Conservation (phyloP, 148 eudicot genomes). For the Mesembryanthemum crystallinum region DNA sequence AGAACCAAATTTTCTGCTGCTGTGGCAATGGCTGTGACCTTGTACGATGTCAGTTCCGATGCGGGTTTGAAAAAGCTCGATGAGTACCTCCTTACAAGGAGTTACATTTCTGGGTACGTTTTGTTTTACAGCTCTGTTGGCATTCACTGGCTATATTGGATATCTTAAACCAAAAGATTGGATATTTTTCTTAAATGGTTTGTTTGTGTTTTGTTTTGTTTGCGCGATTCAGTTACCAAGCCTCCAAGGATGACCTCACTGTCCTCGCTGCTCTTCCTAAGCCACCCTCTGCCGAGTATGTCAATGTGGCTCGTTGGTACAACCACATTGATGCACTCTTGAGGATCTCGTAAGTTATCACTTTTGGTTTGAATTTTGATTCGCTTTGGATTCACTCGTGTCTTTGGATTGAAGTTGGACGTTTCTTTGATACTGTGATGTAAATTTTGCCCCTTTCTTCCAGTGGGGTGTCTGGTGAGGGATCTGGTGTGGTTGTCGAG, state of each 20-base stretch:
- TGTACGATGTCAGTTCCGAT: constrained; percentile 48
- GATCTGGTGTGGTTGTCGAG: constrained; percentile 70
- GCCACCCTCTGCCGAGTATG: constrained; percentile 59
- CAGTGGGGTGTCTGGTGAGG: constrained; percentile 86
- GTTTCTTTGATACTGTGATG: not conserved
- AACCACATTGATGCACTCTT: constrained; percentile 81
- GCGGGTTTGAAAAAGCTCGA: constrained; percentile 92
- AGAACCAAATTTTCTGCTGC: constrained; percentile 8
- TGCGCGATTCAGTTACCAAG: constrained; percentile 51
- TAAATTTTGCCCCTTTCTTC: not conserved
- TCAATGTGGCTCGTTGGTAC: constrained; percentile 82
- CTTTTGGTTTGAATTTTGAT: not conserved
- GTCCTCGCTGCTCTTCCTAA: constrained; percentile 61
- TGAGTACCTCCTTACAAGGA: constrained; percentile 69
- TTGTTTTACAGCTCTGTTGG: not conserved
- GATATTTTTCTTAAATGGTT: not conserved
- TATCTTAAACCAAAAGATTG: too few relatives aligned
- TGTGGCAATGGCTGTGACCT: constrained; percentile 65
- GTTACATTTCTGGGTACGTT: constrained; percentile 84
- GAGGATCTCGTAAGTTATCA: constrained; percentile 83
- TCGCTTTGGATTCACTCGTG: not conserved
- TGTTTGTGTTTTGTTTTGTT: not conserved
- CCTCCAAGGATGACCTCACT: constrained; percentile 89
- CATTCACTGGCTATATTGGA: not conserved
- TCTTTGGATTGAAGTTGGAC: not conserved